phyloP scores from a whole-genome alignment of 176 grass and related monocot species.

The Carex pumila region DNA sequence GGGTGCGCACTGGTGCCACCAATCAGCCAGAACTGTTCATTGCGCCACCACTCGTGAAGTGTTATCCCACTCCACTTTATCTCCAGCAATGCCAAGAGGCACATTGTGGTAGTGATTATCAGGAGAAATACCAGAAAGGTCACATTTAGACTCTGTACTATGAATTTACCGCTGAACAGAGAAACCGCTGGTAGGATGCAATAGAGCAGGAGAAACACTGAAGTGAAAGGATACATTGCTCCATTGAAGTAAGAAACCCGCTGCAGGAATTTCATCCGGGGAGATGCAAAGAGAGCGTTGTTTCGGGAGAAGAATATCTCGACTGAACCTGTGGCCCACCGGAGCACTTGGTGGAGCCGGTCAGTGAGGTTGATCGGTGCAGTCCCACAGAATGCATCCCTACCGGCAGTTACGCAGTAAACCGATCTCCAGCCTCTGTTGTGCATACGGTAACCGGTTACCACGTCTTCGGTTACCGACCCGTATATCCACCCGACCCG shows the following conservation, averaged over 20 bases:
- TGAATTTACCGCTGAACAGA: constrained; percentile 89
- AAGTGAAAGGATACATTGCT: constrained; percentile 95
- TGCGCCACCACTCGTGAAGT: constrained; percentile 93
- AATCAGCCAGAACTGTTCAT: constrained; percentile 98
- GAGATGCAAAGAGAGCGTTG: constrained; percentile 75
- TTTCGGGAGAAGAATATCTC: constrained; percentile 99
- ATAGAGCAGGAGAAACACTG: constrained; percentile 75
- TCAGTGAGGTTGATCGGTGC: constrained; percentile 96
- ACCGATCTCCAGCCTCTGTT: constrained; percentile 92
- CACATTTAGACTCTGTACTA: constrained; percentile 59
- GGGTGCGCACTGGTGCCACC: constrained; percentile 91
- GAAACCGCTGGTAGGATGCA: constrained; percentile 81
- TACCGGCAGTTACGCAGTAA: constrained; percentile 63
- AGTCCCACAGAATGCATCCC: constrained; percentile 81
- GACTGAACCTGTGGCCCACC: constrained; percentile 92
- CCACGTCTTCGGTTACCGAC: constrained; percentile 89
- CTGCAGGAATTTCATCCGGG: constrained; percentile 83
- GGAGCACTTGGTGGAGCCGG: constrained; percentile 77
- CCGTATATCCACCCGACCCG: constrained; percentile 94
- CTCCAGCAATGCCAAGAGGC: constrained; percentile 79
- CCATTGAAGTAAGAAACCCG: constrained; percentile 81
- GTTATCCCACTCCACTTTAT: constrained; percentile 95
- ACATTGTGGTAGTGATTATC: constrained; percentile 67
- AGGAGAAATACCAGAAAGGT: constrained; percentile 73
- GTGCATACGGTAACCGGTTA: constrained; percentile 97